Evolutionary conservation across 345 rosid genomes (phyloP), one percentile per base, ranked within the genome.

Genomic region (Pugionium dolabratum): DNA sequence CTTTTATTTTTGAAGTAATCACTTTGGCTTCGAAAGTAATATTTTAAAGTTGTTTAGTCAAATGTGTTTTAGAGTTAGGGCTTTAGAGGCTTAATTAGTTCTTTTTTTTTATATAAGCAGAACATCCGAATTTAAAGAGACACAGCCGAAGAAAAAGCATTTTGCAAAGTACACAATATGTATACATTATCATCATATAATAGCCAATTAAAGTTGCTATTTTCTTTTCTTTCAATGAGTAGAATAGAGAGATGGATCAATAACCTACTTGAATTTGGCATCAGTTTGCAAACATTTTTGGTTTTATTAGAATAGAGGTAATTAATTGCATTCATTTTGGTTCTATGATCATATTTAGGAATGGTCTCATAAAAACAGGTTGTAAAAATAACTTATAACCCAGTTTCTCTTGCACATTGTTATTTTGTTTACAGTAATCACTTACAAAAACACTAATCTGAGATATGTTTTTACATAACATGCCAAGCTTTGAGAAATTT

Each of bases 321-420:
- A 63, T 39, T 40, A 63, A 25, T 32, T 43, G 34, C 9, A 42
- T 6, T 33, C 1, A 3, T 2, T 44, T 31, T 54, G 44, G 43
- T 32, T 51, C 33, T 52, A 31, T 29, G 29, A 32, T 29, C 50
- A 25, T 42, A 31, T 50, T 32, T 25, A 8, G 11, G 31, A 29
- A 30, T 52, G 26, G 30, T 33, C 4, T 9, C 55, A 36, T 10
- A 35, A 10, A 35, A 10, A 18, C 27, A 18, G 25, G 28, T 7
- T 62, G 54, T 36, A 40, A 42, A 42, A 26, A 31, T 2, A 57
- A 18, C 48, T 37, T 48, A 57, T 57, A 67, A 43, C 26, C 41
- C 52, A n/a, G 7, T 54, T 7, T 51, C 18, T 31, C 49, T 30
- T 10, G 27, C 48, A 42, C 63, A 59, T 30, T 39, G 9, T 39